Percentiles rank a stretch among this genome's conserved stretches.
phyloP scores from a whole-genome alignment of 768 basidiomycete genomes.

The Paxillus ammoniavirescens region DNA sequence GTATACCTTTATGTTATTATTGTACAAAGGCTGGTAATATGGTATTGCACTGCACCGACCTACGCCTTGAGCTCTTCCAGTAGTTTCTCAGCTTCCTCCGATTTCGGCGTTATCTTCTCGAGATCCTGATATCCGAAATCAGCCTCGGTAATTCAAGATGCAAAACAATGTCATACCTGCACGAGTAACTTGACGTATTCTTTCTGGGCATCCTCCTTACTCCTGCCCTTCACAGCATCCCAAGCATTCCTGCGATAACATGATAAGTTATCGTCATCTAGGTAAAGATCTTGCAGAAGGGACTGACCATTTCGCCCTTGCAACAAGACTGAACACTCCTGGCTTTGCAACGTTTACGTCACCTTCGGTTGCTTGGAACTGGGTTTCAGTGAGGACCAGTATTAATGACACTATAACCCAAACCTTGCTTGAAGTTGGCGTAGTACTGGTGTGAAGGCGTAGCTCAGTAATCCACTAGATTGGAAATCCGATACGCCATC shows the following conservation, averaged over 20 bases:
- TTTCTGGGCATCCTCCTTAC: conserved; percentile 67
- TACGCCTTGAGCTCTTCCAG: conserved; percentile 59
- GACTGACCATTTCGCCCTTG: conserved; percentile 85
- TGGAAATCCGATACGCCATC: conserved; percentile 29
- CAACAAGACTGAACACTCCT: conserved; percentile 81
- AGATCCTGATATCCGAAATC: conserved; percentile 48
- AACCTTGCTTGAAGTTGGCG: conserved; percentile 91
- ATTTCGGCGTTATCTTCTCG: conserved; percentile 38
- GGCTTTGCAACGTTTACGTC: conserved; percentile 65
- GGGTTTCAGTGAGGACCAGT: neutral
- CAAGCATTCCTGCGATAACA: conserved; percentile 74
- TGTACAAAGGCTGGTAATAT: conserved; percentile 3
- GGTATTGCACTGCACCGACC: conserved; percentile 4
- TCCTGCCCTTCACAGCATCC: conserved; percentile 66
- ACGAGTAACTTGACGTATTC: conserved; percentile 78
- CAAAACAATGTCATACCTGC: conserved; percentile 43
- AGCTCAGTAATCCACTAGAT: conserved; percentile 1
- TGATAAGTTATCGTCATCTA: neutral
- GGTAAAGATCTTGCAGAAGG: neutral
- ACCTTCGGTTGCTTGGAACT: conserved; percentile 62
- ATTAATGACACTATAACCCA: conserved; percentile 7
- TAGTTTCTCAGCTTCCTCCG: conserved; percentile 51
- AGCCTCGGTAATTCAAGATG: neutral
- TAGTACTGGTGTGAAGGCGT: conserved; percentile 68
- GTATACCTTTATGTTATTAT: neutral